Evolutionary conservation across 306 rosid genomes (phyloP), one percentile per base, ranked within the genome.

Genomic region (Notholithocarpus densiflorus): DNA sequence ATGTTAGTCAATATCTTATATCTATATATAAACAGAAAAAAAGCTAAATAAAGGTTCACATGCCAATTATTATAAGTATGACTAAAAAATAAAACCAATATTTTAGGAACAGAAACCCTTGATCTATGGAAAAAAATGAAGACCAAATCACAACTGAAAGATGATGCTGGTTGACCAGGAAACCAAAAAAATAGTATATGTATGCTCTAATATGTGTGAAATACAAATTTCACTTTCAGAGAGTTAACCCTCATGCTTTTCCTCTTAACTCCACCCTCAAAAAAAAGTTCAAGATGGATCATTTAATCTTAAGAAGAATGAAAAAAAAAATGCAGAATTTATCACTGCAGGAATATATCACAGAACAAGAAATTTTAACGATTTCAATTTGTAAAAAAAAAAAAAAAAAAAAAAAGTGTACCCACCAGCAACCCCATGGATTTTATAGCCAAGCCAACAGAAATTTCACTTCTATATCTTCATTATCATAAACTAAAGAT

Each of bases 1-100:
- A 77, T 57, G 71, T 73, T 74, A 77, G 48, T 73, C 79, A 24
- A 82, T n/a, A 81, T 48, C 69, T 48, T 20, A 82, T n/a, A 81
- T 34, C 72, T 48, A 27, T 64, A 32, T 43, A 34, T 45, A 72
- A 69, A 74, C 48, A 54, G 40, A 59, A 74, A 71, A 48, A 71
- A 20, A 53, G 65, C 24, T 54, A 78, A 74, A 29, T 62, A 17
- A 52, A 68, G 64, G 18, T 55, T 37, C 37, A 43, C 12, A 52
- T 74, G 77, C 69, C 83, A 75, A 37, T 56, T 37, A 4, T 54
- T 21, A 8, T 45, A 24, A 71, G 68, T 13, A 73, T 5, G 4
- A 61, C 34, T 24, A 27, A 9, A 78, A 66, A 61, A 20, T 24
- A 45, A 17, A 52, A 62, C 79, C 48, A 17, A 56, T 18, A 27